Percentiles rank a stretch among this genome's conserved stretches.
Evolutionary conservation across 1,139 yeast species (phyloP).

Genomic region (Protomyces arabidopsidicola): DNA sequence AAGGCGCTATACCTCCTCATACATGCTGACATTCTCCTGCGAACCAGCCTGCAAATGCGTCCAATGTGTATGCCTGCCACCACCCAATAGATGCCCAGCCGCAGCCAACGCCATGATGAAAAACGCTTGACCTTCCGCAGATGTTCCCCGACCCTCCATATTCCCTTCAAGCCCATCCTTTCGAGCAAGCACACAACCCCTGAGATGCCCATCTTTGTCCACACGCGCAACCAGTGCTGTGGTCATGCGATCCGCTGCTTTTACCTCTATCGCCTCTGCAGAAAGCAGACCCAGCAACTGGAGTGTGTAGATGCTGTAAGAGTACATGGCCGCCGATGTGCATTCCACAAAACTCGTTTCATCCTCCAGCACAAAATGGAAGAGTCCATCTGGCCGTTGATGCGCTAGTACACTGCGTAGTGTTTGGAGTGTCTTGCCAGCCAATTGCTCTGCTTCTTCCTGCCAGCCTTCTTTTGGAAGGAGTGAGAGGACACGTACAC

Average conservation of each 20-base stretch:
- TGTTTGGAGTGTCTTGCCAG: conserved; percentile 6
- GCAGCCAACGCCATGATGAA: conserved; percentile 22
- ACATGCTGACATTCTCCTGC: conserved; percentile 1
- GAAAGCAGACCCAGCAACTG: background rate
- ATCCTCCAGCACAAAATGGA: conserved; percentile 22
- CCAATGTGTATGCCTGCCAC: background rate
- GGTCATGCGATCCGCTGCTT: conserved; percentile 18
- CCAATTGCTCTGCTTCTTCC: conserved; percentile 7
- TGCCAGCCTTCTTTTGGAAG: conserved; percentile 25
- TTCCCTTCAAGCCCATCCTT: conserved; percentile 22
- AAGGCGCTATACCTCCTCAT: background rate
- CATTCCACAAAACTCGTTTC: conserved; percentile 15
- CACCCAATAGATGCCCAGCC: background rate
- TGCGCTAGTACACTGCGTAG: background rate
- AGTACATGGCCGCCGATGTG: conserved; percentile 22
- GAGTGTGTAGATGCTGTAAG: conserved; percentile 12
- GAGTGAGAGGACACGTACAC: conserved; percentile 16
- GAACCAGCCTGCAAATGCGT: background rate
- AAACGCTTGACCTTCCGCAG: conserved; percentile 25
- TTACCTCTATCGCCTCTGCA: conserved; percentile 6
- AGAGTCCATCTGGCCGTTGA: conserved; percentile 22
- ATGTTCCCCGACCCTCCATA: conserved; percentile 9
- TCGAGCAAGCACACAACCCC: conserved; percentile 26
- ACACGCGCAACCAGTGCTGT: conserved; percentile 3
- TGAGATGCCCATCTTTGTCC: conserved; percentile 12